phyloP scores from a whole-genome alignment of 106 monocot species.

The Dendrobium huoshanense region DNA sequence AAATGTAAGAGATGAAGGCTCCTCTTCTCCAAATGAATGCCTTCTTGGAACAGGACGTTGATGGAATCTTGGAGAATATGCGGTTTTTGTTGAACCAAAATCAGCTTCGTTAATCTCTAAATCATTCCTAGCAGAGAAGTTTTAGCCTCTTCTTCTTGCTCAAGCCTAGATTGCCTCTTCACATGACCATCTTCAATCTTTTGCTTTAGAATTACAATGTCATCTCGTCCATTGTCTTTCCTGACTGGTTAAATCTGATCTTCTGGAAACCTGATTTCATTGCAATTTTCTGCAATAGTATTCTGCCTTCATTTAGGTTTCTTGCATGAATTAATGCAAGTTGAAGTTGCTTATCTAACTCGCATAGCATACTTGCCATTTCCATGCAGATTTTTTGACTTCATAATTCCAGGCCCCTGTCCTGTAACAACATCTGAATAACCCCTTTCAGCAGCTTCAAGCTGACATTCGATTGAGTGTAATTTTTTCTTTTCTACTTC shows the following conservation, averaged over 20 bases:
- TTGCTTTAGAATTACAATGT: constrained; percentile 2
- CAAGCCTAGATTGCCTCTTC: constrained; percentile 82
- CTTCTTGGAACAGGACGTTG: too few species aligned
- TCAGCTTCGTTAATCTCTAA: constrained; percentile 80
- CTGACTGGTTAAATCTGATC: background rate
- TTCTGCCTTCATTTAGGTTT: constrained; percentile 1
- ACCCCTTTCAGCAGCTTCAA: background rate
- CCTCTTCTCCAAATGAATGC: too few species aligned
- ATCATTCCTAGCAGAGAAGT: constrained; percentile 79
- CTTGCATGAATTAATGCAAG: constrained; percentile 1
- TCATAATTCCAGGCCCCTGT: background rate
- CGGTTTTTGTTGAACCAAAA: constrained; percentile 75
- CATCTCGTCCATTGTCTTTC: constrained; percentile 1
- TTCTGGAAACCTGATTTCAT: background rate
- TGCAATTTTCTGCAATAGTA: background rate
- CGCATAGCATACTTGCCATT: constrained; percentile 2
- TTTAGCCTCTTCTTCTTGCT: constrained; percentile 94
- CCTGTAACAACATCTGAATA: constrained; percentile 7
- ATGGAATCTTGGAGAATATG: too few species aligned
- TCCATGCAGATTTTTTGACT: background rate
- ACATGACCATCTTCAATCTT: constrained; percentile 91
- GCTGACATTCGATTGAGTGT: constrained; percentile 31
- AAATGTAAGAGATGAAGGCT: too few species aligned
- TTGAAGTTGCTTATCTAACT: constrained; percentile 2
- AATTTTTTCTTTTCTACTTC: constrained; percentile 43